phyloP scores from a whole-genome alignment of 1,284 basidiomycete genomes.

The Rhodotorula sp. region DNA sequence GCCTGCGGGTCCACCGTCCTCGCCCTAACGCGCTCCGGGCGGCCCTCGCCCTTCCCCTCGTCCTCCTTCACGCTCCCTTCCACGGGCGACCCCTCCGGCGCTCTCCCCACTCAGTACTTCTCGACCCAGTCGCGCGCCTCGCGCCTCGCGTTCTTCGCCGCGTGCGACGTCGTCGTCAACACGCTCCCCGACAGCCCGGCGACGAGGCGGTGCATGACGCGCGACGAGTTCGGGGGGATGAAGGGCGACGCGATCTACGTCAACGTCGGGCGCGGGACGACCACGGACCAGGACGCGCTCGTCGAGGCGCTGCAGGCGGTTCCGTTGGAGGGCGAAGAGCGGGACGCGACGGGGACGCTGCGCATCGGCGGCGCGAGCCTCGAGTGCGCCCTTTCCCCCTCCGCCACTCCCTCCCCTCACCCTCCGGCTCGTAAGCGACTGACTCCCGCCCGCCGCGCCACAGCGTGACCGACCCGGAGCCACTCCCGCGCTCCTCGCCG shows the following conservation, averaged over 20 bases:
- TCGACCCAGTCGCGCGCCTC: not conserved
- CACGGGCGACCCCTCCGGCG: constrained; percentile 45
- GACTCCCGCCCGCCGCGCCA: too few species aligned
- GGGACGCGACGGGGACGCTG: constrained; percentile 38
- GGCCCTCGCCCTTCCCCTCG: not conserved
- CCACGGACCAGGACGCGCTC: constrained; percentile 45
- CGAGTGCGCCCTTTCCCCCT: constrained; percentile 13
- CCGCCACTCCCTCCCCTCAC: not conserved
- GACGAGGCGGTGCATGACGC: constrained; percentile 11
- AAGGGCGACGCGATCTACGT: constrained; percentile 38
- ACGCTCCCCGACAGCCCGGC: constrained; percentile 28
- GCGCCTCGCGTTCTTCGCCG: constrained; percentile 24
- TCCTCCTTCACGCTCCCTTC: constrained; percentile 36
- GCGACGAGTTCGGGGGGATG: constrained; percentile 28
- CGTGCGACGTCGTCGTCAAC: constrained; percentile 43
- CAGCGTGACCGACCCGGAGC: constrained; percentile 48
- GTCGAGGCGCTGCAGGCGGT: constrained; percentile 42
- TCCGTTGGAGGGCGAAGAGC: constrained; percentile 25
- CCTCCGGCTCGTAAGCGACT: not conserved
- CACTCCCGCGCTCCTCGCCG: constrained; percentile 42
- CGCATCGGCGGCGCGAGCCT: constrained; percentile 28
- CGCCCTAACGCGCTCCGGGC: constrained; percentile 27
- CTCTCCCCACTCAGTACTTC: constrained; percentile 20
- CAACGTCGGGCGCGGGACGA: constrained; percentile 49
- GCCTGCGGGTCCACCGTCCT: constrained; percentile 18